A percentile compares a stretch with the other conserved stretches of the same genome.
Conservation (phyloP, 179 eudicot genomes). For the Silene noctiflora region DNA sequence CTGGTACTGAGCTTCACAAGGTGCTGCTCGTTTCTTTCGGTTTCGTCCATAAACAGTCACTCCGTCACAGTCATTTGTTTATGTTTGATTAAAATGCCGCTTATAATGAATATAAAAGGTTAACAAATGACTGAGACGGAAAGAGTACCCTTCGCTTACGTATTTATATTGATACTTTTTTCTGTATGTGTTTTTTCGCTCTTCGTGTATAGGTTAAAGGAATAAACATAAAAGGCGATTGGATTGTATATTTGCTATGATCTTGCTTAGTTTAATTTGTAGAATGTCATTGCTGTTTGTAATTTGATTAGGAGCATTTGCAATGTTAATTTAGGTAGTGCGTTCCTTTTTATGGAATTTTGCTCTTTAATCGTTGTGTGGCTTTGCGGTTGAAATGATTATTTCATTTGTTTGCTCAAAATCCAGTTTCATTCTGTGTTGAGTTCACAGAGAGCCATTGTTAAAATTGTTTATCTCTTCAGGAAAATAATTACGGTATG, state of each 20-base stretch:
- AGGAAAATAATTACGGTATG: neutral
- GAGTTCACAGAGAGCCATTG: neutral
- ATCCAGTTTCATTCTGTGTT: neutral
- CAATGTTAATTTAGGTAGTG: neutral
- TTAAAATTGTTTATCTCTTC: neutral
- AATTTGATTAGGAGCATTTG: neutral
- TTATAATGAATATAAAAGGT: too few relatives aligned
- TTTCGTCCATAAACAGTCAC: neutral
- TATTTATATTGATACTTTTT: too few relatives aligned
- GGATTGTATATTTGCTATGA: too few relatives aligned
- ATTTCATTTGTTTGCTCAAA: neutral
- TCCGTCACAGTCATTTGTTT: too few relatives aligned
- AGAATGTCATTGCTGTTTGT: neutral
- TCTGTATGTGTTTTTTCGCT: too few relatives aligned
- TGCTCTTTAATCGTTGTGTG: neutral
- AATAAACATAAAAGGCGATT: too few relatives aligned
- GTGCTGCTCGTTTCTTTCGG: conserved; percentile 25
- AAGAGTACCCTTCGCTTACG: too few relatives aligned
- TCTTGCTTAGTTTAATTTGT: too few relatives aligned
- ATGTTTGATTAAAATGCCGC: neutral
- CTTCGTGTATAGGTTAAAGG: too few relatives aligned
- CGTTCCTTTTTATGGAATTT: neutral
- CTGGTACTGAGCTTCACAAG: conserved; percentile 89
- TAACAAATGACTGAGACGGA: too few relatives aligned
- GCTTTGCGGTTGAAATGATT: neutral